Conservation (phyloP, 768 basidiomycete genomes). For the Trametes coccinea region DNA sequence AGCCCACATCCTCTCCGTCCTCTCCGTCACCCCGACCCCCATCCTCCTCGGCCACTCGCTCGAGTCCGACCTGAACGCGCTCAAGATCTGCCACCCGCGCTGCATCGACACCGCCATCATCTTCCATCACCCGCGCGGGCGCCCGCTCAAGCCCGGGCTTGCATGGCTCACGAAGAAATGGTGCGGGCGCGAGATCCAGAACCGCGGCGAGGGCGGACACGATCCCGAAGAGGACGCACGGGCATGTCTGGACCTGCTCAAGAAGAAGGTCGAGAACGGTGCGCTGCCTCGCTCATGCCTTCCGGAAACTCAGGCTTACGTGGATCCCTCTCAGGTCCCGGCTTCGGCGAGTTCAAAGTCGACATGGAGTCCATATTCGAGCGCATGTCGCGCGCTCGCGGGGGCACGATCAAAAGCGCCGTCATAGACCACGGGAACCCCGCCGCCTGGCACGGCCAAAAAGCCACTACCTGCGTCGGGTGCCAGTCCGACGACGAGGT, state of each 20-base stretch:
- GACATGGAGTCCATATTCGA: constrained; percentile 91
- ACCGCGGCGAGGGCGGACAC: constrained; percentile 80
- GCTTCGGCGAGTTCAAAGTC: constrained; percentile 84
- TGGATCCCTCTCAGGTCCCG: constrained; percentile 43
- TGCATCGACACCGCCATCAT: constrained; percentile 91
- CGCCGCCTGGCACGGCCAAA: constrained; percentile 78
- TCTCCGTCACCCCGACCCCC: constrained; percentile 59
- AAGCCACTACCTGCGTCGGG: constrained; percentile 73
- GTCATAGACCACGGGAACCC: constrained; percentile 90
- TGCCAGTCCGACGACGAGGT: constrained; percentile 82
- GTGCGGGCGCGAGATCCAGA: constrained; percentile 89
- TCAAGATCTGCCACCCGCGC: constrained; percentile 81
- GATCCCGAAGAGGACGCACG: constrained; percentile 94
- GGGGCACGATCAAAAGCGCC: constrained; percentile 52
- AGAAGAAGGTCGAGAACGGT: constrained; percentile 78
- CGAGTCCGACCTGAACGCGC: constrained; percentile 88
- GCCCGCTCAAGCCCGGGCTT: constrained; percentile 91
- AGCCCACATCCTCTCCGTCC: constrained; percentile 58
- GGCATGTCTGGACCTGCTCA: constrained; percentile 82
- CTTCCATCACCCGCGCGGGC: constrained; percentile 91
- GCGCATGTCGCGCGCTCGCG: constrained; percentile 62
- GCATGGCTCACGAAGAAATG: constrained; percentile 98
- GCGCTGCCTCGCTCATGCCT: constrained; percentile 18
- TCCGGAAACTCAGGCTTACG: neutral
- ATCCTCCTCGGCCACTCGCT: constrained; percentile 95